phyloP scores from a whole-genome alignment of 1,284 basidiomycete genomes.

The Trichosporon coremiiforme region DNA sequence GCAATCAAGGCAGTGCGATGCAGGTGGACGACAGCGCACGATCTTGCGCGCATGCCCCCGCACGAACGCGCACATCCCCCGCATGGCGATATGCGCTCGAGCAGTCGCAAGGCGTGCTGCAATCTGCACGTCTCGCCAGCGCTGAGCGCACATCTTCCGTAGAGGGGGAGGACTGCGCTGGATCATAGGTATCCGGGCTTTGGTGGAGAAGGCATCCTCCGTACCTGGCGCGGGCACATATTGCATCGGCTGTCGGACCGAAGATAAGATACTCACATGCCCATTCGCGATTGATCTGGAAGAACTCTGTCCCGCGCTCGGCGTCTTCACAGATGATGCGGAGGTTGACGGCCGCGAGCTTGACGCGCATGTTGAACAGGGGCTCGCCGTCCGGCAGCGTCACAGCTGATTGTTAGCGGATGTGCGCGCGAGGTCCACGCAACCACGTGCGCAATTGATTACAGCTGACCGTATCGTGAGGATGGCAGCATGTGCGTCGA shows the following conservation, averaged over 20 bases:
- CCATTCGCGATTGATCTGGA: slow-evolving; percentile 7
- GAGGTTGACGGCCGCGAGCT: slow-evolving; percentile 3
- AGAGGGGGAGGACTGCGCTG: not conserved
- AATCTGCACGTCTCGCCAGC: not conserved
- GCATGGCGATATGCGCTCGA: not conserved
- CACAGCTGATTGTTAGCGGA: not conserved
- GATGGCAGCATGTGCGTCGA: not conserved
- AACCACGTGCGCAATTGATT: not conserved
- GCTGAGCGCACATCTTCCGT: not conserved
- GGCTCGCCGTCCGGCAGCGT: not conserved
- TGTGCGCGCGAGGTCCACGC: no score
- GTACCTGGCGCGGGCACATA: not conserved
- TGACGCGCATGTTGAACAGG: slow-evolving; percentile 16
- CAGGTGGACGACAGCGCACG: not conserved
- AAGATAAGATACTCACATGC: slow-evolving; percentile 8
- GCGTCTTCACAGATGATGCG: slow-evolving; percentile 9
- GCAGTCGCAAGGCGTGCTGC: not conserved
- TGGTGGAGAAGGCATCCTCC: not conserved
- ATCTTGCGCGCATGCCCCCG: not conserved
- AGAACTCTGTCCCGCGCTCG: slow-evolving; percentile 14
- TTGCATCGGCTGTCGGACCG: not conserved
- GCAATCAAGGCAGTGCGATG: not conserved
- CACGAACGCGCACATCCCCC: not conserved
- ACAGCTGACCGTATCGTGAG: not conserved
- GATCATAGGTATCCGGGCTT: not conserved